A percentile compares a stretch with the other conserved stretches of the same genome.
These are phyloP conservation scores for Chloropicon primus DNA, from an alignment of 139 green algal genomes.

Conservation along the genomic window DNA sequence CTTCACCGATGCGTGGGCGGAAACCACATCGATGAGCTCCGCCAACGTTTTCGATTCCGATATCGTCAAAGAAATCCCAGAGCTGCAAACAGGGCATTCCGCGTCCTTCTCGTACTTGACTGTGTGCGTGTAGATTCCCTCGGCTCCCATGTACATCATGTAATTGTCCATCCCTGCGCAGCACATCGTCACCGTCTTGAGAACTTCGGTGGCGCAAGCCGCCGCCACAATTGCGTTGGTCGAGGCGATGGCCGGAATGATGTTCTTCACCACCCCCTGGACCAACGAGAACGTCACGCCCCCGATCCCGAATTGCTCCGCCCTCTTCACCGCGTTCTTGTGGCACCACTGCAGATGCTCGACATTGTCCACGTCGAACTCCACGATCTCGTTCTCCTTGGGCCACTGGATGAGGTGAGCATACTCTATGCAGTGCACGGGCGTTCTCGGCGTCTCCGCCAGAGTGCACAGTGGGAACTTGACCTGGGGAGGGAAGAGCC, in stretches of 20 bases:
- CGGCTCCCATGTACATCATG: conserved; percentile 72
- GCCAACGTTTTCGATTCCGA: conserved; percentile 7
- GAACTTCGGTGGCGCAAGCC: conserved; percentile 75
- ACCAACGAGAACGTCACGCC: conserved; percentile 27
- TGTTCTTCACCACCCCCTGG: conserved; percentile 97
- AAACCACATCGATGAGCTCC: conserved; percentile 68
- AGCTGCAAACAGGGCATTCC: conserved; percentile 72
- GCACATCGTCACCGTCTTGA: conserved; percentile 91
- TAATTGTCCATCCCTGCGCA: neutral
- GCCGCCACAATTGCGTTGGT: conserved; percentile 95
- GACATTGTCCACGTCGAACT: conserved; percentile 87
- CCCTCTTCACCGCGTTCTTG: conserved; percentile 49
- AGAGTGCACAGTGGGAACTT: conserved; percentile 84
- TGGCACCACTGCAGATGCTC: conserved; percentile 96
- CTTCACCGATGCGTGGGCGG: conserved; percentile 35
- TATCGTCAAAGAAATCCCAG: conserved; percentile 61
- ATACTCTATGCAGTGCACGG: conserved; percentile 98
- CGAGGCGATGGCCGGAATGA: conserved; percentile 97
- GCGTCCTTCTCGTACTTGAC: conserved; percentile 77
- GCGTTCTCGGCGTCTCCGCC: conserved; percentile 37
- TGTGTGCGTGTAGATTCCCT: conserved; percentile 91
- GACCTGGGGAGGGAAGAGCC: conserved; percentile 95
- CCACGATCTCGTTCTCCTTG: conserved; percentile 33
- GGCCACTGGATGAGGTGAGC: conserved; percentile 90
- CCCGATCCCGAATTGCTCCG: conserved; percentile 74